Evolutionary conservation across 2,329 filamentous ascomycete genomes (phyloP), one percentile per base, ranked within the genome.

Genomic region (Diaporthe nobilis): DNA sequence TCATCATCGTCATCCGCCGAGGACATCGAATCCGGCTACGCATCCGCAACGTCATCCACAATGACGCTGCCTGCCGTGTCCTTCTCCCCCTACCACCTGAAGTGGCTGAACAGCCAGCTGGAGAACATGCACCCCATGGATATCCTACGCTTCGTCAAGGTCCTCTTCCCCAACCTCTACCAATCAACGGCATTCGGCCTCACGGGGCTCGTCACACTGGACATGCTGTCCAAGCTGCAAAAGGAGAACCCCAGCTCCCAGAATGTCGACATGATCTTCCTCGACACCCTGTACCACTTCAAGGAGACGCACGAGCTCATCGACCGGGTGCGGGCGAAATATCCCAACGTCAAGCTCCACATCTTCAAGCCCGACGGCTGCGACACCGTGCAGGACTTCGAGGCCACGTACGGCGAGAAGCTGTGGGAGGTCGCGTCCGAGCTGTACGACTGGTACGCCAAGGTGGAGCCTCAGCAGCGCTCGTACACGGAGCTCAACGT

Each of bases 361-460:
- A 90, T 96, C 80, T 98, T 95, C 91, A 96, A 94, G 88, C 97
- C 97, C 17, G 91, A 93, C 71, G 95, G 93, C 71, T 90, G 91
- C 81, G 90, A 93, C 74, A 95, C 90, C 0, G 89, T 90, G 25
- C 90, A 90, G 71, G 93, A 98, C 78, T 98, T 99, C 82, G 94
- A 95, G 83, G 87, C 90, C 77, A 93, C 92, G 81, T 95, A 98
- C 82, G 97, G 97, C 81, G 88, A 93, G 82, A 91, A 92, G 79
- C 87, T 98, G 65, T 99, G 96, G 92, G 94, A 98, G 83, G 91
- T 88, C 44, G 93, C 97, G 78, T 65, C 95, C 68, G 94, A 98
- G 82, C 90, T 96, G 81, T 99, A 99, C 86, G 97, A 99, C 89
- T 98, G 95, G 90, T 89, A 97, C 78, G 97, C 96, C 86, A 99